Evolutionary conservation across 768 basidiomycete genomes (phyloP), one percentile per base, ranked within the genome.

Genomic region (Coprinopsis marcescibilis): DNA sequence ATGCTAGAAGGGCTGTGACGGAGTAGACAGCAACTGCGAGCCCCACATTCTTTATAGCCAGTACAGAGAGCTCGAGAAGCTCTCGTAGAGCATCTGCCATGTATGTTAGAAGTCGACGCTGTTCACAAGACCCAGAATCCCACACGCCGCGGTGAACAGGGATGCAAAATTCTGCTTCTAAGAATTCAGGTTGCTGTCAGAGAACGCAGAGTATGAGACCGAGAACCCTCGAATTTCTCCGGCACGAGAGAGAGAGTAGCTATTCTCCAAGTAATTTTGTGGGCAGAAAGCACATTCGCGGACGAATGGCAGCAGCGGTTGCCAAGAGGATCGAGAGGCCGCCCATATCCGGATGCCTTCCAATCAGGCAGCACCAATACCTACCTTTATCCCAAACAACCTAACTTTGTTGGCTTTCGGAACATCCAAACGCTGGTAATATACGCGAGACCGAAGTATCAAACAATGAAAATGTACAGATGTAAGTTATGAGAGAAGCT

Each of bases 41-140:
- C 17, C 5, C 8, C 19, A 25, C 4, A 4, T 17, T 14, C 41
- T 43, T 43, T 43, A 43, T 43, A 30, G 8, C 4, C 24, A 12
- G 21, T 43, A 4, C n/a, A 24, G 30, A 19, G 41, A 43, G 25
- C 14, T 43, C 26, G 41, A 43, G 41, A 43, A 43, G 41, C 17
- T 27, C 41, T 27, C 4, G 24, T 27, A 30, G 17, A 43, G 41
- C 26, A 43, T 24, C 41, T 3, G 4, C 41, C 41, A 43, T 43
- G 35, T 19, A 4, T 15, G 4, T 30, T 20, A 11, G 21, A 19
- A 6, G 4, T 43, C 27, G 8, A 12, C 4, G 25, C 15, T 27
- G 41, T 43, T 43, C 41, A 43, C 41, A 27, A 27, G 41, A 43
- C 41, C 26, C 30, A 8, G 10, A 32, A n/a, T 32, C 10, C 8